Percentiles rank a stretch among this genome's conserved stretches.
Conservation (phyloP, 139 green algal genomes). For the Chlorella ohadii region DNA sequence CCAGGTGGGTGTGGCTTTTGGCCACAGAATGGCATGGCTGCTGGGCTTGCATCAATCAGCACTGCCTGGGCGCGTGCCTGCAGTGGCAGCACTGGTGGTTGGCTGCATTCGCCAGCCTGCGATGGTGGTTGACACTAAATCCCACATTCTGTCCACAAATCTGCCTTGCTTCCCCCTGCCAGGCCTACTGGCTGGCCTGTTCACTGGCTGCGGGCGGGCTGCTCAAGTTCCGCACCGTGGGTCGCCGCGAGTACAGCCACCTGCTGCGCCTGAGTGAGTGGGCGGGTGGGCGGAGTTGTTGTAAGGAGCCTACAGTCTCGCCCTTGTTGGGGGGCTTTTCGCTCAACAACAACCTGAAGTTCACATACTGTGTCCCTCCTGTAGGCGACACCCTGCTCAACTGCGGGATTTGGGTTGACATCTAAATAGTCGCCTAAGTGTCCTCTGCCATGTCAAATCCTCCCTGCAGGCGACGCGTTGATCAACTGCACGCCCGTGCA, state of each 20-base stretch:
- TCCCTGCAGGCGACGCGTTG: conserved; percentile 47
- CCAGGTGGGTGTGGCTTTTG: not conserved
- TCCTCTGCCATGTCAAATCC: too few relatives aligned
- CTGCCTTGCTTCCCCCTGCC: not conserved
- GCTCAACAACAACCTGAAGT: too few relatives aligned
- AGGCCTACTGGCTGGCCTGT: conserved; percentile 61
- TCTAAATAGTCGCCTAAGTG: too few relatives aligned
- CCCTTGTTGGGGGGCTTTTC: too few relatives aligned
- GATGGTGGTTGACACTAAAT: too few relatives aligned
- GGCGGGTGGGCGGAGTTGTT: not conserved
- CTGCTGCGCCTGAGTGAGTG: conserved; percentile 48
- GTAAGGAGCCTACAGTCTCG: too few relatives aligned
- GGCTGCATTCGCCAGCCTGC: not conserved
- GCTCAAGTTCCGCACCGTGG: conserved; percentile 57
- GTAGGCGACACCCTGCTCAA: conserved; percentile 53
- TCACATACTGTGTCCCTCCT: not conserved
- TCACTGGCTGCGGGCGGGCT: conserved; percentile 57
- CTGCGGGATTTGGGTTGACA: too few relatives aligned
- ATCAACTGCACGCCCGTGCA: conserved; percentile 55
- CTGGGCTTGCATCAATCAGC: too few relatives aligned
- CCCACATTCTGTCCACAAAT: too few relatives aligned
- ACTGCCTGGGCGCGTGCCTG: too few relatives aligned
- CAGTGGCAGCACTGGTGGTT: too few relatives aligned
- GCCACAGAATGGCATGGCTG: too few relatives aligned
- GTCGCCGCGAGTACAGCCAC: conserved; percentile 39